A percentile compares a stretch with the other conserved stretches of the same genome.
Conservation (phyloP, 148 eudicot species). For the Oxyria digyna region DNA sequence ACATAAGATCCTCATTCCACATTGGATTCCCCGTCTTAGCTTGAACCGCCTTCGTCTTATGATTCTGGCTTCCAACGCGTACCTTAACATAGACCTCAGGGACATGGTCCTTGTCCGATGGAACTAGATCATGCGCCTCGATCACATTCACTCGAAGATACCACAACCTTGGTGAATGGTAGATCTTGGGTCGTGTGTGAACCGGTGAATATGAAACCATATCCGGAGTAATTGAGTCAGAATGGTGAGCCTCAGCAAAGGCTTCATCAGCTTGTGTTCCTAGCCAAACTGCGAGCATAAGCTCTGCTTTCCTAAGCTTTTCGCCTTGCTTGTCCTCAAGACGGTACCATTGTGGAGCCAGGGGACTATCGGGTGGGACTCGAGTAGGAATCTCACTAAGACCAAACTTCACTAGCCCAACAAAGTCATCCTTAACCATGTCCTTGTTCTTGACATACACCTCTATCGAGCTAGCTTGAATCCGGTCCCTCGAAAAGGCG, state of each 20-base stretch:
- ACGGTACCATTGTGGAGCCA: slow-evolving; percentile 14
- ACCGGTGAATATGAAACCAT: neutral
- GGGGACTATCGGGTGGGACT: slow-evolving; percentile 10
- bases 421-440: slow-evolving; percentile 7
- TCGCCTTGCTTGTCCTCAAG: slow-evolving; percentile 10
- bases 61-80: neutral
- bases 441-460: slow-evolving; percentile 9
- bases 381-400: slow-evolving; percentile 7
- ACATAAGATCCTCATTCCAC: slow-evolving; percentile 14
- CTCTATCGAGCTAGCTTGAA: neutral
- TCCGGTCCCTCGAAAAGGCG: slow-evolving; percentile 9
- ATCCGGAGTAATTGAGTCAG: neutral
- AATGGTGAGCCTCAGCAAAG: neutral
- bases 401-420: slow-evolving; percentile 9
- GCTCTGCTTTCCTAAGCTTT: slow-evolving; percentile 3
- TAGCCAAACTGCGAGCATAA: slow-evolving; percentile 11
- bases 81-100: slow-evolving; percentile 9
- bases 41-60: neutral
- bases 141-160: slow-evolving; percentile 12
- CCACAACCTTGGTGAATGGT: slow-evolving; percentile 10
- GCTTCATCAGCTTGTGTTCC: slow-evolving; percentile 11
- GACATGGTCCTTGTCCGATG: neutral
- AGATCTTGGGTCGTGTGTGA: slow-evolving; percentile 4
- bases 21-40: neutral
- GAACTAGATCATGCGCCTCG: slow-evolving; percentile 9